Base-by-base conservation (phyloP, 208 protist genomes). In the Leishmania martiniquensis region DNA sequence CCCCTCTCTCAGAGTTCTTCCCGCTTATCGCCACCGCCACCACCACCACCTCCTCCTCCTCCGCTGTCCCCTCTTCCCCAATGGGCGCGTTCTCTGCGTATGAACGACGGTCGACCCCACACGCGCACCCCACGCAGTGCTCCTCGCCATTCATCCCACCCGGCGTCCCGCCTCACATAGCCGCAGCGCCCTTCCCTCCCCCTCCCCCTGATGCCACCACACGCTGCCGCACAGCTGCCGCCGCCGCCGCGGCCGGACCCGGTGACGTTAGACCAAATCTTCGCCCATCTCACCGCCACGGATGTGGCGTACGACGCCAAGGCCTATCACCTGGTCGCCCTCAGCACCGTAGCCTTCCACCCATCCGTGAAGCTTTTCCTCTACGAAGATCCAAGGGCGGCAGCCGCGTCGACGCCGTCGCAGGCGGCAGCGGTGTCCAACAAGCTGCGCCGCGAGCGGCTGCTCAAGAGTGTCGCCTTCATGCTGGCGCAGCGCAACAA, bases 181-280 rank as follows among this genome's bases (percentile, higher is more conserved):
- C 60, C 13, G 59, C 59, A 42, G 32, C 51, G 22, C 17, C 51
- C 13, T 12, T 4, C 47, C 68, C 39, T 47, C 7, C n/a, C 29
- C 22, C 49, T 34, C 29, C 47, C 6, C 6, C n/a, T 1, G 51
- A 55, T 74, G 70, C 70, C 70, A 52, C 52, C 49, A 10, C 22
- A 60, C 45, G 39, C 42, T 4, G 49, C 69, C 42, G 49, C 34
- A 71, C 70, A n/a, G n/a, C n/a, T 76, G 4, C 92, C 92, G 1
- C 89, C 92, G 44, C 92, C 90, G 20, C 92, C 92, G 37, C 92
- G 89, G 2, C 92, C 92, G 2, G 92, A 96, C 70, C 92, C 92
- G 0, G 85, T 96, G 37, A 96, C 92, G 55, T 84, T 96, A 20
- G 90, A 96, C 59, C 90, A 91, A 15, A 94, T 96, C n/a, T 96